phyloP scores from a whole-genome alignment of 2,329 filamentous ascomycete genomes.

The Exserohilum rostratum region DNA sequence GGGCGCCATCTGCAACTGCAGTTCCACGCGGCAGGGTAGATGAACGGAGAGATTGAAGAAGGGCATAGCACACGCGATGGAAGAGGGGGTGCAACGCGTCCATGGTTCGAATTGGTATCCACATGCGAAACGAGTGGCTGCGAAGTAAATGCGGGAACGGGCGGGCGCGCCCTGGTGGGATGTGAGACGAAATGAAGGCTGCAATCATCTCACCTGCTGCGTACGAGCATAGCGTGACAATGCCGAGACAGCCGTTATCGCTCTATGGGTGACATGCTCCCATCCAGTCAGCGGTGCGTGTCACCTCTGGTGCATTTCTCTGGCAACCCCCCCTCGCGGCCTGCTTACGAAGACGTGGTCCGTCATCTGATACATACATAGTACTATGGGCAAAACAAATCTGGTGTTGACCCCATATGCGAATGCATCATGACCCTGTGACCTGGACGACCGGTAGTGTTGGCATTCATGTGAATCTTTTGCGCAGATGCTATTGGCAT shows the following conservation, averaged over 20 bases:
- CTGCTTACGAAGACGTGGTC: neutral
- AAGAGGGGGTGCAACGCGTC: conserved; percentile 4
- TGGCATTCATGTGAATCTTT: conserved; percentile 10
- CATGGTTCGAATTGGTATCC: neutral
- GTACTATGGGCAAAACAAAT: neutral
- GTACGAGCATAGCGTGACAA: neutral
- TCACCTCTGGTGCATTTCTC: neutral
- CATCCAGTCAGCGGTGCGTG: neutral
- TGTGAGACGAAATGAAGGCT: conserved; percentile 2
- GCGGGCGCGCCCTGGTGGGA: neutral
- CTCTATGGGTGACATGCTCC: neutral
- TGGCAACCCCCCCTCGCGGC: neutral
- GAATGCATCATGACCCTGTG: conserved; percentile 8
- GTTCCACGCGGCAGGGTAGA: conserved; percentile 2
- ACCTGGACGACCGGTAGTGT: conserved; percentile 5
- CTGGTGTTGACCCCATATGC: neutral
- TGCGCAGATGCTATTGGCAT: conserved; percentile 16
- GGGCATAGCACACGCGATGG: neutral
- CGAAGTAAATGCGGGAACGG: neutral
- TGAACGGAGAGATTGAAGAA: neutral
- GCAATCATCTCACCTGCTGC: conserved; percentile 6
- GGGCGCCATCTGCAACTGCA: neutral
- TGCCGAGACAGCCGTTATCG: conserved; percentile 15
- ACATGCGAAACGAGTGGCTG: neutral
- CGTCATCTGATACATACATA: neutral